These are phyloP conservation scores for Umbellularia californica DNA, from an alignment of 164 flowering plant species.

Conservation along the genomic window DNA sequence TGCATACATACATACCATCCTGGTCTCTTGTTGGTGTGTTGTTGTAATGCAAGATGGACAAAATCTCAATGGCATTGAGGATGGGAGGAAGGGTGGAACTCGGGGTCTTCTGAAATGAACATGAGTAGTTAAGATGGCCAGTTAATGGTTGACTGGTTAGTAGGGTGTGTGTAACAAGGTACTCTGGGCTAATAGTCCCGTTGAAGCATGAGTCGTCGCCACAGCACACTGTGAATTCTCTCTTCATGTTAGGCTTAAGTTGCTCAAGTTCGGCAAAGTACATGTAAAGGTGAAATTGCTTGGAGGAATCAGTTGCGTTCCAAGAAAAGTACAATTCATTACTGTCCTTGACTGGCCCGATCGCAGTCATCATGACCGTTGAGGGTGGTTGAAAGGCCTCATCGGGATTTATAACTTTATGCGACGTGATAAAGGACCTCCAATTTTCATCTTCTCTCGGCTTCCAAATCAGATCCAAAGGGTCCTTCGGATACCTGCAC, in stretches of 20 bases:
- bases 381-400: constrained; percentile 16
- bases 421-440: neutral
- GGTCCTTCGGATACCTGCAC: constrained; percentile 5
- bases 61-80: constrained; percentile 47
- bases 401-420: too few relatives aligned
- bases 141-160: neutral
- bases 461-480: constrained; percentile 5
- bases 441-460: neutral
- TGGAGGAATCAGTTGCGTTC: neutral
- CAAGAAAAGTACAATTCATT: constrained; percentile 3
- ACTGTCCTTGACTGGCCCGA: constrained; percentile 7
- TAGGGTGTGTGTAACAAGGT: neutral
- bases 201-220: neutral
- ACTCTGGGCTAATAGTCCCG: neutral
- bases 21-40: constrained; percentile 17
- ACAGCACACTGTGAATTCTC: constrained; percentile 24
- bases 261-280: constrained; percentile 36
- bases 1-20: constrained; percentile 2
- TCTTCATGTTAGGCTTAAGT: constrained; percentile 12
- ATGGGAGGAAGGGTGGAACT: constrained; percentile 41
- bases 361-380: constrained; percentile 29
- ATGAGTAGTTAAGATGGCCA: neutral
- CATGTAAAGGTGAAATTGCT: constrained; percentile 20
- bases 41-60: constrained; percentile 5
- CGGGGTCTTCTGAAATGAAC: constrained; percentile 16